Evolutionary conservation across 495 filamentous ascomycete genomes (phyloP), one percentile per base, ranked within the genome.

Genomic region (Aspergillus hancockii): DNA sequence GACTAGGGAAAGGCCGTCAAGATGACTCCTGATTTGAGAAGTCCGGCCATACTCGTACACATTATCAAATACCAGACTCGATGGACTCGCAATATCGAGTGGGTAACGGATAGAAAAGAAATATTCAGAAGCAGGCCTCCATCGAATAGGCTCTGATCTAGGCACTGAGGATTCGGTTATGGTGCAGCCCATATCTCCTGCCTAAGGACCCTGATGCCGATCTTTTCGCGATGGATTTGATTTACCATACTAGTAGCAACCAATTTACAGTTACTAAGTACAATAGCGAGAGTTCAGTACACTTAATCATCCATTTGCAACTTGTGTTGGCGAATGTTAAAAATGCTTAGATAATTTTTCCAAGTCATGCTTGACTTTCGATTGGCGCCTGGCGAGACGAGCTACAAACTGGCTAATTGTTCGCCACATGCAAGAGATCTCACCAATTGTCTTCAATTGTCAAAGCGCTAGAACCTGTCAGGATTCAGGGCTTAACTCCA

Each of bases 401-500:
- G 8, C 40, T 13, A n/a, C 36, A 9, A 4, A 40, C 12, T 40
- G 9, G 25, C 7, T 16, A 50, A 30, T n/a, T 12, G 47, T 50
- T 25, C 7, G 14, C 31, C 1, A 34, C 13, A 25, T 2, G 16
- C 45, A 54, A 21, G 34, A 13, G 8, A 12, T 30, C 49, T 9
- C n/a, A 25, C 18, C 43, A 41, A 40, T 34, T 14, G 34, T 23
- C 41, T 12, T 56, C 38, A 40, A 43, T 7, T 54, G 49, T 53
- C 59, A 38, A 57, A 47, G 47, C 59, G 63, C 59, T 60, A 55
- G 54, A 57, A 54, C 54, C 60, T 58, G 60, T 60, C 58, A 62
- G 54, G 56, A 61, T 28, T 43, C 58, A 67, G 61, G 58, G 60
- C 54, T 55, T 40, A 55, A 62, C 65, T 60, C 65, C 65, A 65